Evolutionary conservation across 2,329 filamentous ascomycete genomes (phyloP).

Genomic region (Biscogniauxia mediterranea): DNA sequence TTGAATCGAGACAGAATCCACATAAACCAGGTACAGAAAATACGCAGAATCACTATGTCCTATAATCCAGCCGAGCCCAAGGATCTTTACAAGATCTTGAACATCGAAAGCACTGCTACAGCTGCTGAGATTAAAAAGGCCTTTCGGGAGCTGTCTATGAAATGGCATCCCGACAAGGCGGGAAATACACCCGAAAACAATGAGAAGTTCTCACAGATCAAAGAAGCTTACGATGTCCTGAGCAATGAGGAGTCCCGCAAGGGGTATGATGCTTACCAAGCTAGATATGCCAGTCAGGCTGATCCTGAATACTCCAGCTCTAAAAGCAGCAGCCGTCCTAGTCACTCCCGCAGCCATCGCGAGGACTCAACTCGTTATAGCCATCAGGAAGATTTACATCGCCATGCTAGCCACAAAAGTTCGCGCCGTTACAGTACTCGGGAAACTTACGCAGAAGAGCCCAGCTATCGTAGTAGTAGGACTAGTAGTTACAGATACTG

Average conservation of each 20-base stretch:
- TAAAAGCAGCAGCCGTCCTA: neutral
- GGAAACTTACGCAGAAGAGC: neutral
- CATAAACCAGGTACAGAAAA: no score
- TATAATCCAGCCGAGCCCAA: neutral
- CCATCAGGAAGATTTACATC: no score
- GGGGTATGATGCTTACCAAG: neutral
- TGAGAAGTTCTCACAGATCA: neutral
- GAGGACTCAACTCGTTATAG: no score
- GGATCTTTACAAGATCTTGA: conserved; percentile 1
- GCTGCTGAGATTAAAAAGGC: neutral
- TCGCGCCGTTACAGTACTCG: no score
- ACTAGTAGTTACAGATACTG: no score
- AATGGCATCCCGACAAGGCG: conserved; percentile 1
- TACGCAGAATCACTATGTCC: no score
- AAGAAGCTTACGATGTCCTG: neutral
- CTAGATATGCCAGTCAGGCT: neutral
- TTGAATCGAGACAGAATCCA: no score
- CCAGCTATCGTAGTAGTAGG: no score
- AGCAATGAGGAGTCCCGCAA: neutral
- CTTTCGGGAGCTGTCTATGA: neutral
- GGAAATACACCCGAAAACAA: conserved; percentile 1
- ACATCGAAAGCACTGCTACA: neutral
- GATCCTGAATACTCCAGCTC: neutral
- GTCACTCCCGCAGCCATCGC: neutral
- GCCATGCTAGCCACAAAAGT: no score